Percentiles rank a stretch among this genome's conserved stretches.
Evolutionary conservation across 1,284 basidiomycete species (phyloP).

Genomic region (Sanghuangporus baumii): DNA sequence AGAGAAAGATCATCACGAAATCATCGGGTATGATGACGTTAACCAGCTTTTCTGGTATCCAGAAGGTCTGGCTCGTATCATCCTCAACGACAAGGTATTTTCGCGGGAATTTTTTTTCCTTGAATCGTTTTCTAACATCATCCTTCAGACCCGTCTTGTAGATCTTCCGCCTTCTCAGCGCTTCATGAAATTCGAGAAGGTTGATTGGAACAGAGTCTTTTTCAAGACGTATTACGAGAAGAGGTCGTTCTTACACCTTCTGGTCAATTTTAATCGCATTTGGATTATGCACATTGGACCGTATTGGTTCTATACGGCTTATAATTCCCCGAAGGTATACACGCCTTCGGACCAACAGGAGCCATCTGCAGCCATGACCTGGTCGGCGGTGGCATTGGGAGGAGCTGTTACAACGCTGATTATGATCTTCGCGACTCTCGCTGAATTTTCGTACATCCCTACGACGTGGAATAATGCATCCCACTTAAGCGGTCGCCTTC

Average conservation of each 20-base stretch:
- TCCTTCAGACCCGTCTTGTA: constrained; percentile 74
- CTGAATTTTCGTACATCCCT: constrained; percentile 94
- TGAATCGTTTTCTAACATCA: constrained; percentile 3
- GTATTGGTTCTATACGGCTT: constrained; percentile 94
- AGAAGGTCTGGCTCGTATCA: constrained; percentile 91
- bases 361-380: constrained; percentile 76
- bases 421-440: constrained; percentile 87
- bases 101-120: not conserved
- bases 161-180: constrained; percentile 87
- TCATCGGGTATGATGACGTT: constrained; percentile 99
- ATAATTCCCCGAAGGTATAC: constrained; percentile 94
- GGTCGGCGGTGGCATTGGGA: constrained; percentile 89
- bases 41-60: constrained; percentile 99
- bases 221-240: constrained; percentile 98
- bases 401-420: constrained; percentile 86
- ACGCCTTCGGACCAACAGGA: constrained; percentile 54
- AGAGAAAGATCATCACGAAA: constrained; percentile 92
- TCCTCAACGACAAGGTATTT: constrained; percentile 79
- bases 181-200: constrained; percentile 84
- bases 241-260: constrained; percentile 84
- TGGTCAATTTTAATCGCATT: constrained; percentile 96
- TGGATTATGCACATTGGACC: constrained; percentile 91
- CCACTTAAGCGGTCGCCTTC: constrained; percentile 82
- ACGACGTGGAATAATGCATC: constrained; percentile 97
- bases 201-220: constrained; percentile 90